These are phyloP conservation scores for Penicillium alfredii DNA, from an alignment of 495 filamentous ascomycete species.

Conservation along the genomic window DNA sequence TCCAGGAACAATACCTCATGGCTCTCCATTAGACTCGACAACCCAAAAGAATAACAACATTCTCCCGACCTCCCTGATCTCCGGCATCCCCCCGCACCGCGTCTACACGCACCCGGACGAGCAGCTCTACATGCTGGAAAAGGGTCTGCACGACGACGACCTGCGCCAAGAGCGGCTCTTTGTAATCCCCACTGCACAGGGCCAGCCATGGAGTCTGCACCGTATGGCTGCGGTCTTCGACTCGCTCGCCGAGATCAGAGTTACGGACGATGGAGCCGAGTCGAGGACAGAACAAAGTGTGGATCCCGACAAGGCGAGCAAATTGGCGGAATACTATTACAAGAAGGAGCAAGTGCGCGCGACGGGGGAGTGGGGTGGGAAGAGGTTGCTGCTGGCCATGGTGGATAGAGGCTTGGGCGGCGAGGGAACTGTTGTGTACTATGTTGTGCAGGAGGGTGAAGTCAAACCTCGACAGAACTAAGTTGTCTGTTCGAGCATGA, in stretches of 20 bases:
- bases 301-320: constrained; percentile 23
- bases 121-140: constrained; percentile 70
- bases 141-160: constrained; percentile 40
- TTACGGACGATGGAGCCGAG: constrained; percentile 21
- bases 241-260: constrained; percentile 42
- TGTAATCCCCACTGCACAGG: constrained; percentile 76
- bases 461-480: constrained; percentile 96
- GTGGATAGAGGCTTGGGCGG: constrained; percentile 55
- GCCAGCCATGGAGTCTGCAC: constrained; percentile 75
- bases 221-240: constrained; percentile 79
- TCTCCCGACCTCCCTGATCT: constrained; percentile 62
- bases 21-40: constrained; percentile 11
- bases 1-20: no score
- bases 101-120: constrained; percentile 93
- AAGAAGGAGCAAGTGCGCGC: constrained; percentile 26
- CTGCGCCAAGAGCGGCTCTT: constrained; percentile 63
- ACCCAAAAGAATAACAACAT: constrained; percentile 11
- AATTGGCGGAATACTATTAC: constrained; percentile 34
- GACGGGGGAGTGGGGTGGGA: constrained; percentile 44
- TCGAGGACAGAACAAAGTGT: background rate
- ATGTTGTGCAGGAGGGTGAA: constrained; percentile 89
- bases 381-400: constrained; percentile 76
- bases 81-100: constrained; percentile 78
- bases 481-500: no score
- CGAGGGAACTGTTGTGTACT: constrained; percentile 93